Evolutionary conservation across 768 basidiomycete species (phyloP), one percentile per base, ranked within the genome.

Genomic region (Collybia mongolica): DNA sequence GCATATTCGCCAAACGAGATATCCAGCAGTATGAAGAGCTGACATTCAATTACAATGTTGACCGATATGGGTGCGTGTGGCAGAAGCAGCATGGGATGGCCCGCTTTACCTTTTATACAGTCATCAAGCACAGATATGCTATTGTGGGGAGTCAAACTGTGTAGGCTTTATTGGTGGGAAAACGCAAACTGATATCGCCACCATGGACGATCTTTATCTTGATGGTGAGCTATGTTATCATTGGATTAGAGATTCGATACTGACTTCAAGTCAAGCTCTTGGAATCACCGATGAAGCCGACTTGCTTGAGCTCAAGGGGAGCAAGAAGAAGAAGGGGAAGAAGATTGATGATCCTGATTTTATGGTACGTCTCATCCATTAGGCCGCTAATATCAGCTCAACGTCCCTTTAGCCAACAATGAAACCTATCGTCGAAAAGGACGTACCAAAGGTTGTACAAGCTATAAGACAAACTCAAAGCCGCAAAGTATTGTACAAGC

Each of bases 1-100:
- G 95, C 39, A 98, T 98, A 59, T 99, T 98, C 61, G 86, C 96
- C n/a, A 93, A 86, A 60, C 79, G 92, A 38, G 55, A 75, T 46
- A 86, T 98, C 56, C 67, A 77, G 63, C 82, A 81, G 63, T 67
- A 90, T 54, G 94, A 97, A 62, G 95, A 98, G 68, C 68, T 98
- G 58, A 98, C 97, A 0, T 98, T 98, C 75, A 98, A 99, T 69
- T 99, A 99, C 66, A 99, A 99, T 65, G 97, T 98, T 36, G 97
- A 98, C 68, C 92, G 97, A 51, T 99, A 99, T 61, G 97, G 96
- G 96, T 95, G 53, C 43, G 87, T 74, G 2, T 44, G 8, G 14
- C 44, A 32, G 32, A 32, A 9, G 2, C 11, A 32, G 9, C 11
- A 32, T 39, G 8, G 18, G n/a, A 45, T 44, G 44, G 9, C 19